Percentiles rank a stretch among this genome's conserved stretches.
phyloP scores from a whole-genome alignment of 306 rosid species.

The Begonia peltatifolia region DNA sequence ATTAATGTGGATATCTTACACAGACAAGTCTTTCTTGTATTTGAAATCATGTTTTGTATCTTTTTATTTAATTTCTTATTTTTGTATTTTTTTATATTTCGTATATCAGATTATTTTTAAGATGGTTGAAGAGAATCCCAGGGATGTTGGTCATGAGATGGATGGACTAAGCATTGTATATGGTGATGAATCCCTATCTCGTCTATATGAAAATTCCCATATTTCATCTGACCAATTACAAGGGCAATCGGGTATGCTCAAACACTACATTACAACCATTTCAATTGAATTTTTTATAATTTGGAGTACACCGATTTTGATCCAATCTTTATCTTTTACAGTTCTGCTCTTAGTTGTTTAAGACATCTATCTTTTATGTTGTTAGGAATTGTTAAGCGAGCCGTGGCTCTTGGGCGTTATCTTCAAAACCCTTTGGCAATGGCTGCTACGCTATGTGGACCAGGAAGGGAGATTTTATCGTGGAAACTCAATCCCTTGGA shows the following conservation, averaged over 20 bases:
- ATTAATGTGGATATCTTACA: no score
- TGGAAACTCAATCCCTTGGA: slow-evolving; percentile 78
- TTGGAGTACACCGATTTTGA: background rate
- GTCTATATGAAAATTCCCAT: slow-evolving; percentile 85
- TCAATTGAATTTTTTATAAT: no score
- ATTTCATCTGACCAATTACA: slow-evolving; percentile 91
- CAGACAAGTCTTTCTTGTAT: no score
- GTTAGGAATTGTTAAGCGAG: slow-evolving; percentile 89
- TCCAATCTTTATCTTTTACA: background rate
- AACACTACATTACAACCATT: no score
- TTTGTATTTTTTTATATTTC: background rate
- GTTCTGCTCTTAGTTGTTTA: slow-evolving; percentile 8
- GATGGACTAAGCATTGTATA: slow-evolving; percentile 91
- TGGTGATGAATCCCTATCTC: slow-evolving; percentile 91
- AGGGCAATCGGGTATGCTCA: slow-evolving; percentile 52
- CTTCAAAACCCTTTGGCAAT: slow-evolving; percentile 96
- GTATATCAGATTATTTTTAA: slow-evolving; percentile 63
- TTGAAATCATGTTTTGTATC: slow-evolving; percentile 8
- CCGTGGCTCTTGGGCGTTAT: slow-evolving; percentile 90
- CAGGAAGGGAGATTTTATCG: slow-evolving; percentile 74
- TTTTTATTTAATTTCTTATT: slow-evolving; percentile 13
- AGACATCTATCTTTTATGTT: slow-evolving; percentile 11
- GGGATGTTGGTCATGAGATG: slow-evolving; percentile 98
- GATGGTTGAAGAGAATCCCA: slow-evolving; percentile 98
- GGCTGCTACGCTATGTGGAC: slow-evolving; percentile 92